A percentile compares a stretch with the other conserved stretches of the same genome.
Evolutionary conservation across 2,329 filamentous ascomycete genomes (phyloP).

Genomic region (Botrytis sinoallii): DNA sequence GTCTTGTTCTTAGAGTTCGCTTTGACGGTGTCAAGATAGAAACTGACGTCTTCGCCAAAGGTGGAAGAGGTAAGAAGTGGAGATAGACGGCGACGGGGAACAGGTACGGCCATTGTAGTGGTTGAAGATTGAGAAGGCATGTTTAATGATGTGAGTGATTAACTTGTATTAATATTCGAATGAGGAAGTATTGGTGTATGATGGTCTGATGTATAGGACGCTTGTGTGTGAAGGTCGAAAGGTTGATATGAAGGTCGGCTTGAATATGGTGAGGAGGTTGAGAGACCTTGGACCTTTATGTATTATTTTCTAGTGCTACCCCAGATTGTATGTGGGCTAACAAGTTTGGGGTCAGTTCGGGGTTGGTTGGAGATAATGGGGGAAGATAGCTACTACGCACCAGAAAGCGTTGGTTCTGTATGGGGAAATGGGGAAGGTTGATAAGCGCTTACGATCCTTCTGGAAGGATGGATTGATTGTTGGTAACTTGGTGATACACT

Average conservation of each 20-base stretch:
- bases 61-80: slow-evolving; percentile 31
- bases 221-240: slow-evolving; percentile 1
- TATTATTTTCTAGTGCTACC: slow-evolving; percentile 13
- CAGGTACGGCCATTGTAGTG: slow-evolving; percentile 29
- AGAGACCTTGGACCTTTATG: slow-evolving; percentile 19
- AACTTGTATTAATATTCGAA: not conserved
- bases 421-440: slow-evolving; percentile 6
- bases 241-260: slow-evolving; percentile 9
- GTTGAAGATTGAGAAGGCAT: slow-evolving; percentile 36
- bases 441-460: slow-evolving; percentile 20
- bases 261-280: slow-evolving; percentile 4
- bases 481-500: slow-evolving; percentile 15
- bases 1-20: slow-evolving; percentile 33
- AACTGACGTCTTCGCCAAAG: slow-evolving; percentile 33
- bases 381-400: slow-evolving; percentile 9
- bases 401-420: slow-evolving; percentile 11
- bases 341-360: slow-evolving; percentile 7
- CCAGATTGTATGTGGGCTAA: slow-evolving; percentile 10
- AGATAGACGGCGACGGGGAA: slow-evolving; percentile 53
- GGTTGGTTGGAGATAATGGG: slow-evolving; percentile 11
- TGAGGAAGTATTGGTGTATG: slow-evolving; percentile 13
- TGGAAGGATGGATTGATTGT: slow-evolving; percentile 5
- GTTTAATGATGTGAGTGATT: not conserved
- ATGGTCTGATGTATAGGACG: slow-evolving; percentile 6
- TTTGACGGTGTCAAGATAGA: slow-evolving; percentile 32